Conservation (phyloP, 306 rosid species). For the Vigna angularis region DNA sequence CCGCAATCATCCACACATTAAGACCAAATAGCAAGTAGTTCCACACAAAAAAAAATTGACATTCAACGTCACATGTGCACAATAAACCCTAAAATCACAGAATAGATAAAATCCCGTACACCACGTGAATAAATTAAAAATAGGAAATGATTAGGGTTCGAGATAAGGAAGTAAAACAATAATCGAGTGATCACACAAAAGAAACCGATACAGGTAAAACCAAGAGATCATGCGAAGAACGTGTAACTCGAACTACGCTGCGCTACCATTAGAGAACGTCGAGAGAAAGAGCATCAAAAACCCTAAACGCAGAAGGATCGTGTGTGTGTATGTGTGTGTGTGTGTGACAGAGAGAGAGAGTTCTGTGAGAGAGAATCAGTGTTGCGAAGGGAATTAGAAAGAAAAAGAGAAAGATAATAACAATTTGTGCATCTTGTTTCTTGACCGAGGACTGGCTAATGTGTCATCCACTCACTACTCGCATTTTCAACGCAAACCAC, state of each 20-base stretch:
- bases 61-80: background rate
- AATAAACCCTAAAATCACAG: slow-evolving; percentile 41
- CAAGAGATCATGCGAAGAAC: slow-evolving; percentile 36
- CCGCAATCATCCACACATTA: slow-evolving; percentile 25
- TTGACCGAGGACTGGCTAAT: slow-evolving; percentile 33
- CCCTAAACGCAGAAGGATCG: slow-evolving; percentile 32
- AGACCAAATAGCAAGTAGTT: background rate
- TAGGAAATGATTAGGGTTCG: background rate
- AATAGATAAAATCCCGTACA: background rate
- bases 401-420: slow-evolving; percentile 33
- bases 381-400: background rate
- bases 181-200: slow-evolving; percentile 29
- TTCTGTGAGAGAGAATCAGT: background rate
- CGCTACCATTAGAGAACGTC: slow-evolving; percentile 17
- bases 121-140: background rate
- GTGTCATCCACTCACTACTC: slow-evolving; percentile 43
- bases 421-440: slow-evolving; percentile 33
- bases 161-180: slow-evolving; percentile 38
- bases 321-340: background rate
- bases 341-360: background rate
- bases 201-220: slow-evolving; percentile 3
- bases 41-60: background rate
- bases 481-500: slow-evolving; percentile 25
- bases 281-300: slow-evolving; percentile 36
- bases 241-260: slow-evolving; percentile 52